Conservation (phyloP, 2,329 filamentous ascomycete species). For the Fusarium abutilonis region DNA sequence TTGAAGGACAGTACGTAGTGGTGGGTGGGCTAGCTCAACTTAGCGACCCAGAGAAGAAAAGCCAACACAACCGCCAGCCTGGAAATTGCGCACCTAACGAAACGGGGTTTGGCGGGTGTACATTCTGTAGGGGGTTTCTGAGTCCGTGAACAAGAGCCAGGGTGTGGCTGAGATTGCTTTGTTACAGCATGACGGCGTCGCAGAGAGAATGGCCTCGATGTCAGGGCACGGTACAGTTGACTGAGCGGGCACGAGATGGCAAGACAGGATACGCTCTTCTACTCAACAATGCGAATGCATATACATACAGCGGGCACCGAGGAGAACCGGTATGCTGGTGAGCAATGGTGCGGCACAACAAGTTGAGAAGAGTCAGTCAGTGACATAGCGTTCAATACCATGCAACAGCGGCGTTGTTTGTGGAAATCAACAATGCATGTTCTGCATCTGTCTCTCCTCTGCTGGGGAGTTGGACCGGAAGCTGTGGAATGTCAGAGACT, state of each 20-base stretch:
- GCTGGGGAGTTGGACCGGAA: conserved; percentile 33
- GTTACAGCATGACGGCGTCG: conserved; percentile 26
- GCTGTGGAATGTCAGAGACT: conserved; percentile 22
- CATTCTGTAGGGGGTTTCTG: conserved; percentile 26
- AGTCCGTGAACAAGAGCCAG: conserved; percentile 30
- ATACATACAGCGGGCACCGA: neutral
- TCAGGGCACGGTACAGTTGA: conserved; percentile 27
- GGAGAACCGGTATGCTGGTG: conserved; percentile 22
- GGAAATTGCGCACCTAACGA: conserved; percentile 41
- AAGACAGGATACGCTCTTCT: neutral
- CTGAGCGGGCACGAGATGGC: neutral
- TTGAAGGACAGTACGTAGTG: conserved; percentile 10
- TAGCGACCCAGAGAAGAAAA: conserved; percentile 13
- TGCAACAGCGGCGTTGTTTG: conserved; percentile 27
- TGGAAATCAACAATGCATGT: conserved; percentile 29
- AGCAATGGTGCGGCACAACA: conserved; percentile 21
- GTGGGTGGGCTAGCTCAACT: conserved; percentile 17
- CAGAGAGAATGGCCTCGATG: conserved; percentile 34
- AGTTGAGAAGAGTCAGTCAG: conserved; percentile 13
- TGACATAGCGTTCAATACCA: conserved; percentile 17
- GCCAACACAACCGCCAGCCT: conserved; percentile 24
- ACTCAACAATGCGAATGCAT: conserved; percentile 1
- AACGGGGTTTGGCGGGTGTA: conserved; percentile 27
- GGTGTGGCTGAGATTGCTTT: conserved; percentile 42
- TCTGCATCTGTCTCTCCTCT: conserved; percentile 42